Evolutionary conservation across 495 filamentous ascomycete species (phyloP).

Genomic region (Delitschia confertaspora): DNA sequence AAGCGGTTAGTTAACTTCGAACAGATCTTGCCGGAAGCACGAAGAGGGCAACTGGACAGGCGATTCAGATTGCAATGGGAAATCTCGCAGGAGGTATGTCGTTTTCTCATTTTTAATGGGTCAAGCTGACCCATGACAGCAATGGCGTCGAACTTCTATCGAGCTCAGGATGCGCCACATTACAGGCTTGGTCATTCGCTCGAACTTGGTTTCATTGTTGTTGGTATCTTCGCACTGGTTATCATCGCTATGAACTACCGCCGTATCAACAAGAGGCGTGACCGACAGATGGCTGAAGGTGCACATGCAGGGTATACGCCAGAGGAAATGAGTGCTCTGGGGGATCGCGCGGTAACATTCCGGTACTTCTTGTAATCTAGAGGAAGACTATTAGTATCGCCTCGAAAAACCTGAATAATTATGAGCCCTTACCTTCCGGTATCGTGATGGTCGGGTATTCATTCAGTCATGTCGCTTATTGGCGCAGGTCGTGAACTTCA

Average conservation of each 20-base stretch:
- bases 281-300: conserved; percentile 37
- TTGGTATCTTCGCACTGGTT: conserved; percentile 50
- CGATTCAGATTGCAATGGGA: conserved; percentile 64
- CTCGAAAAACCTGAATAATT: too few relatives aligned
- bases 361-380: conserved; percentile 46
- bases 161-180: conserved; percentile 50
- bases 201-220: conserved; percentile 57
- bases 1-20: background rate
- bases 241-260: conserved; percentile 49
- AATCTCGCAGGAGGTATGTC: conserved; percentile 53
- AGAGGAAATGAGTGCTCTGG: conserved; percentile 49
- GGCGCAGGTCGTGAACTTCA: too few relatives aligned
- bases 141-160: conserved; percentile 73
- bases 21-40: conserved; percentile 59
- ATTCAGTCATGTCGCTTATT: too few relatives aligned
- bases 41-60: conserved; percentile 66
- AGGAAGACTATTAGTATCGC: too few relatives aligned
- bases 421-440: too few relatives aligned
- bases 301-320: conserved; percentile 40
- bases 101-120: background rate
- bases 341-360: conserved; percentile 57
- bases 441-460: too few relatives aligned
- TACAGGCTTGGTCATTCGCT: conserved; percentile 62
- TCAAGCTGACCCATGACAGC: conserved; percentile 33
- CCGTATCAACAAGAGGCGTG: conserved; percentile 47